These are phyloP conservation scores for Picochlorum sp. DNA, from an alignment of 139 green algal species.

Conservation along the genomic window DNA sequence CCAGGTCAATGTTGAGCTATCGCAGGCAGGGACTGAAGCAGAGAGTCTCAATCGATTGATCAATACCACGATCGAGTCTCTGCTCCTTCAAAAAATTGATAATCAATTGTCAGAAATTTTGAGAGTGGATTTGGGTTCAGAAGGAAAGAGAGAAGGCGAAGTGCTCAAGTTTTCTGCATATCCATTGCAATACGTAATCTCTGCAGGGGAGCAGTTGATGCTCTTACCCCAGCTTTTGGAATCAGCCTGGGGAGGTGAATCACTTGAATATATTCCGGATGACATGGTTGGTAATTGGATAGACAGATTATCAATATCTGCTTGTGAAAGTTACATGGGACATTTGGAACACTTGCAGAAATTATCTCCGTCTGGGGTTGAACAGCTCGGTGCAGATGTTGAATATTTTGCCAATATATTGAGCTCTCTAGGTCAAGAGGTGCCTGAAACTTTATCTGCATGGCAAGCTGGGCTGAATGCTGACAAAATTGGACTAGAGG, in stretches of 20 bases:
- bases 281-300: constrained; percentile 73
- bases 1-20: no score
- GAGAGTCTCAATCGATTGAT: no score
- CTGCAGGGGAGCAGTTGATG: constrained; percentile 81
- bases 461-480: constrained; percentile 39
- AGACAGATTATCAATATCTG: constrained; percentile 25
- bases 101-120: not conserved
- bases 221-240: constrained; percentile 82
- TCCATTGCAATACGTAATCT: constrained; percentile 60
- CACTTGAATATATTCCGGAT: constrained; percentile 40
- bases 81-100: no score
- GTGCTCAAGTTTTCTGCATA: constrained; percentile 76
- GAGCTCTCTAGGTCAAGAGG: constrained; percentile 58
- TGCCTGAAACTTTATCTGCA: constrained; percentile 51
- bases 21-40: no score
- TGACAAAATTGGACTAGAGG: constrained; percentile 10
- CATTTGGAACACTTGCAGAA: constrained; percentile 34
- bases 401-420: constrained; percentile 95
- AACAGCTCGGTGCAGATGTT: constrained; percentile 79
- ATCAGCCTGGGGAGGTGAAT: constrained; percentile 25
- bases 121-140: not conserved
- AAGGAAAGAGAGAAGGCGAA: not conserved
- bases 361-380: constrained; percentile 38
- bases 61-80: no score
- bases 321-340: constrained; percentile 21